Evolutionary conservation across 352 stramenopile species (phyloP), one percentile per base, ranked within the genome.

Genomic region (Phytopythium delawarense): DNA sequence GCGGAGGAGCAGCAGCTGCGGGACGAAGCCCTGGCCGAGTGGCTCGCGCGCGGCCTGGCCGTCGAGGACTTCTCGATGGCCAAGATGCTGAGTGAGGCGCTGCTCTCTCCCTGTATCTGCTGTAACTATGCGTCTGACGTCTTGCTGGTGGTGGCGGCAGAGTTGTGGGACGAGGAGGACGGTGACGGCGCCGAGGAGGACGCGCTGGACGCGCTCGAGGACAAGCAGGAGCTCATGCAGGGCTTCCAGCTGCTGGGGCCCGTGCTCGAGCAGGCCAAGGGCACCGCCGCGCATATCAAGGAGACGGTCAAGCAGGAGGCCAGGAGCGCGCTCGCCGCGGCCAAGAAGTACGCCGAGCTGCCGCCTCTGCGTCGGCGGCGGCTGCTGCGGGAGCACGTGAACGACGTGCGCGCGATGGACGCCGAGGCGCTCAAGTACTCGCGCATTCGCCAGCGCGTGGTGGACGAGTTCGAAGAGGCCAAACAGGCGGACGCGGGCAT

Each of bases 11-110:
- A 75, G n/a, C 64, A 88, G 65, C 65, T 93, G 8, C 70, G 84
- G 54, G 77, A 91, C 62, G 84, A 93, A 53, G 84, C 84, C 5
- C 65, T 91, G 57, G 77, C 74, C 18, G 84, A 93, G 61, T 93
- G 84, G 84, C 72, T 93, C 45, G 66, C 78, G 37, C 77, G 82
- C 49, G 82, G 84, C 16, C 72, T 79, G 48, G 51, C 67, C 6
- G 72, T 81, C 30, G 75, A 79, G 50, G 84, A 92, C 51, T 93
- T 91, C 45, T 84, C 80, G 0, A 87, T 91, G 74, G 77, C 79
- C 4, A 91, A 91, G 65, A 93, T 93, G 82, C 63, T 83, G 13
- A 75, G 81, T 91, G 52, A 35, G 80, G 70, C 13, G 9, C 20
- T 35, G 35, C 4, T 44, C 34, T 44, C 6, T 12, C 25, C 46